These are phyloP conservation scores for Crucibulum laeve DNA, from an alignment of 768 basidiomycete genomes.

Conservation along the genomic window DNA sequence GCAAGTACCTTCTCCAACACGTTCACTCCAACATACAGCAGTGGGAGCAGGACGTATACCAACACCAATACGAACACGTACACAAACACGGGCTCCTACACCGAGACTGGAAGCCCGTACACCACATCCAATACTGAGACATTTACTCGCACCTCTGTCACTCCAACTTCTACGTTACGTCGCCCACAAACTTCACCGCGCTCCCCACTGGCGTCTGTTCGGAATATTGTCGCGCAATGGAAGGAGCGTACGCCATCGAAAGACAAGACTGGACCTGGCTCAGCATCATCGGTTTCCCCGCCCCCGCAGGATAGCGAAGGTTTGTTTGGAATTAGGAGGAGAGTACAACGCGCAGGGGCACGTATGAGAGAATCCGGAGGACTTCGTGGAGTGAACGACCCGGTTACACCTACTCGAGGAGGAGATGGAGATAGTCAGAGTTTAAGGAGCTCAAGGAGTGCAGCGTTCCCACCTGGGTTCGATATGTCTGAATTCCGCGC, in stretches of 20 bases:
- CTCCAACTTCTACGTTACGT: conserved; percentile 52
- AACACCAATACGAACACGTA: conserved; percentile 22
- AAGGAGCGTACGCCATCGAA: conserved; percentile 67
- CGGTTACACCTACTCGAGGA: conserved; percentile 16
- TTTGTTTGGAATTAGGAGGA: conserved; percentile 47
- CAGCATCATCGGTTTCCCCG: conserved; percentile 32
- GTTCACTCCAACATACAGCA: conserved; percentile 31
- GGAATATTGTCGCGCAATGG: conserved; percentile 78
- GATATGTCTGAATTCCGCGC: conserved; percentile 40
- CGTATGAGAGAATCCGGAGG: conserved; percentile 27
- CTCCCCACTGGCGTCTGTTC: conserved; percentile 68
- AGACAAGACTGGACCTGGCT: conserved; percentile 28
- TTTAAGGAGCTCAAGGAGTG: conserved; percentile 25
- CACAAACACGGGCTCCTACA: conserved; percentile 23
- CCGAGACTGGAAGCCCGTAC: conserved; percentile 28
- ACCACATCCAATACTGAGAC: conserved; percentile 26
- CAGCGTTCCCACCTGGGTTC: conserved; percentile 35
- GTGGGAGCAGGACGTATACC: conserved; percentile 12
- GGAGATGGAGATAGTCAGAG: conserved; percentile 21
- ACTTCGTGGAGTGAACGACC: conserved; percentile 16
- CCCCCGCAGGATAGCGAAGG: conserved; percentile 34
- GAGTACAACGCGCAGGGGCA: conserved; percentile 33
- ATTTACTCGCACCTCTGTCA: conserved; percentile 35
- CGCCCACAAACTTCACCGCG: conserved; percentile 64
- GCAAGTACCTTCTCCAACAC: conserved; percentile 40